Evolutionary conservation across 805 yeast species (phyloP).

Genomic region (Groenewaldozyma tartarivorans): DNA sequence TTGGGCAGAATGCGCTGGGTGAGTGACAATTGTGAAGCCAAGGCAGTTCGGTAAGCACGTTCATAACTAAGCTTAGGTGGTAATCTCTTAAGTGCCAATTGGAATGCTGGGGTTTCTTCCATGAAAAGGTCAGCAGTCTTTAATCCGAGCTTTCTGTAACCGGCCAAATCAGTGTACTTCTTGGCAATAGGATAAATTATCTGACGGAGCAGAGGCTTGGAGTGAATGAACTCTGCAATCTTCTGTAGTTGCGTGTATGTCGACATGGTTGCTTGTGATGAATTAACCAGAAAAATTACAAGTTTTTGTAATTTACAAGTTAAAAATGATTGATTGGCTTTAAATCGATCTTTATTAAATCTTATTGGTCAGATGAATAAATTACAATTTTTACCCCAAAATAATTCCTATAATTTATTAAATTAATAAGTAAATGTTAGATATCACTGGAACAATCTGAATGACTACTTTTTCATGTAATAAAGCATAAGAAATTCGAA

Average conservation of each 20-base stretch:
- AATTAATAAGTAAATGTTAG: too few relatives aligned
- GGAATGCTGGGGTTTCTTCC: constrained; percentile 82
- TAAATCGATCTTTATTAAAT: too few relatives aligned
- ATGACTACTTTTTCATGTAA: too few relatives aligned
- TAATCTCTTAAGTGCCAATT: constrained; percentile 80
- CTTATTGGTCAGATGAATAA: too few relatives aligned
- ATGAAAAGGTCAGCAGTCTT: constrained; percentile 74
- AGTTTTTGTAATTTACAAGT: too few relatives aligned
- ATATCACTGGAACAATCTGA: too few relatives aligned
- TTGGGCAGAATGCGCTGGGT: constrained; percentile 80
- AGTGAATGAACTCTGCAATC: constrained; percentile 62
- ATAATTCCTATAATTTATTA: too few relatives aligned
- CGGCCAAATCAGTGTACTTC: constrained; percentile 62
- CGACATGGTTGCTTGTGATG: constrained; percentile 20
- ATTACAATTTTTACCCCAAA: too few relatives aligned
- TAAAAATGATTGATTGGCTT: too few relatives aligned
- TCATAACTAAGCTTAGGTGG: constrained; percentile 79
- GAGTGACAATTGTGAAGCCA: constrained; percentile 82
- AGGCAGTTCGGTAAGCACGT: constrained; percentile 83
- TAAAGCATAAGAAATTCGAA: too few relatives aligned
- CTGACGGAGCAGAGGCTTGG: constrained; percentile 68
- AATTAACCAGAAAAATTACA: too few relatives aligned
- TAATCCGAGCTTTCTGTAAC: constrained; percentile 92
- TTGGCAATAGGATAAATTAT: constrained; percentile 73
- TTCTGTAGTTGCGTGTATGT: constrained; percentile 30